Conservation (phyloP, 163 green algal species). For the Chlamydomonas reinhardtii region DNA sequence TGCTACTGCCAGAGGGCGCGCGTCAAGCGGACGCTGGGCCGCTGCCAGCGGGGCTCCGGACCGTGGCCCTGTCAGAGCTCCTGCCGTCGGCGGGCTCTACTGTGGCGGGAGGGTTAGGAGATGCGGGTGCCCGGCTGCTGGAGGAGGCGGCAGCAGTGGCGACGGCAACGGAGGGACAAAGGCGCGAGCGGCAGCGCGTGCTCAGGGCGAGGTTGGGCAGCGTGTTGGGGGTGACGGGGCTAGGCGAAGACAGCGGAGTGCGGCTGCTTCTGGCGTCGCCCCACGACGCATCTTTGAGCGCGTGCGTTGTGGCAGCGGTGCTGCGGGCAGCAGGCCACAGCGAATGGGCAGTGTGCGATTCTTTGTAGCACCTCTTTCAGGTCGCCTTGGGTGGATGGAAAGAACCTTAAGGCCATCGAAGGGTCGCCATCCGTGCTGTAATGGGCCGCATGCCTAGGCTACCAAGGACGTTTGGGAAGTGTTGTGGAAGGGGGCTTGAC, state of each 20-base stretch:
- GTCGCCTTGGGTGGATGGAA: too few species aligned
- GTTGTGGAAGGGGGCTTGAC: too few species aligned
- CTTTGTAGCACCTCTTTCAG: not conserved
- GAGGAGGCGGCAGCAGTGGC: not conserved
- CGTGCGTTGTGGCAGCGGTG: not conserved
- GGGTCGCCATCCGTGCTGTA: too few species aligned
- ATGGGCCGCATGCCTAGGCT: too few species aligned
- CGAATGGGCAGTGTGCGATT: slow-evolving; percentile 31
- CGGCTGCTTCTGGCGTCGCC: slow-evolving; percentile 20
- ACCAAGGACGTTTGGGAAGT: too few species aligned
- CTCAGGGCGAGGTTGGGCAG: too few species aligned
- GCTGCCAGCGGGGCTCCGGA: not conserved
- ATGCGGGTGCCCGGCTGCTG: not conserved
- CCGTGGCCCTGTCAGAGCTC: not conserved
- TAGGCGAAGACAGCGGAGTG: not conserved
- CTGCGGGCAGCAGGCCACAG: slow-evolving; percentile 6
- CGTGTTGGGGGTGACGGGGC: too few species aligned
- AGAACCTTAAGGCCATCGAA: too few species aligned
- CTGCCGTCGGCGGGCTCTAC: not conserved
- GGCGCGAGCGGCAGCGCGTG: not conserved
- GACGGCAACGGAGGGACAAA: too few species aligned
- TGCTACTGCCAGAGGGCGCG: not conserved
- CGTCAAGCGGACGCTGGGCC: not conserved
- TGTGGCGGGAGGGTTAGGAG: not conserved
- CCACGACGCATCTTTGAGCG: not conserved